Conservation (phyloP, 352 stramenopile species). For the Phytophthora macrochlamydospora region DNA sequence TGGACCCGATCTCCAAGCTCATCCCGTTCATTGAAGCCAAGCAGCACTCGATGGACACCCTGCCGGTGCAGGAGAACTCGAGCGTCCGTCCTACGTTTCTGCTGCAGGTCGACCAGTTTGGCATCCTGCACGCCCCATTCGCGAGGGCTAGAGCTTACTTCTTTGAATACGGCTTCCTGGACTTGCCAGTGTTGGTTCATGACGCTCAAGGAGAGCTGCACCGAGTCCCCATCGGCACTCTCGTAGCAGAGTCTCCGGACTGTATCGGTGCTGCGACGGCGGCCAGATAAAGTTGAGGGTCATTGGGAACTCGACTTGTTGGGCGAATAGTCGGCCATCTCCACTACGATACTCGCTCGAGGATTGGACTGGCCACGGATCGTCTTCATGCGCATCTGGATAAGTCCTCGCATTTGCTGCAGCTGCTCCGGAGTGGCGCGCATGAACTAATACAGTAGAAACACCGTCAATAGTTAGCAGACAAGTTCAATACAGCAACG, state of each 20-base stretch:
- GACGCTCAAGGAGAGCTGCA: constrained; percentile 35
- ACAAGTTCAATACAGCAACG: constrained; percentile 11
- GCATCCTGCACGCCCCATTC: constrained; percentile 86
- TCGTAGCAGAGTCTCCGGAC: constrained; percentile 57
- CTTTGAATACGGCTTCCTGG: constrained; percentile 71
- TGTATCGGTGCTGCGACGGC: constrained; percentile 50
- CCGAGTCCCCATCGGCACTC: constrained; percentile 38
- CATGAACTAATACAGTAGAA: constrained; percentile 36
- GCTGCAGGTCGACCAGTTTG: constrained; percentile 89
- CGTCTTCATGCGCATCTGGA: constrained; percentile 34
- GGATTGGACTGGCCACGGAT: constrained; percentile 1
- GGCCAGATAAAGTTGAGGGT: background rate
- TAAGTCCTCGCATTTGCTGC: constrained; percentile 43
- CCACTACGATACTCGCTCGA: background rate
- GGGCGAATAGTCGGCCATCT: background rate
- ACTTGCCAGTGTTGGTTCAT: constrained; percentile 48
- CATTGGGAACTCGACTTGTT: background rate
- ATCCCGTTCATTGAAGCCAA: constrained; percentile 62
- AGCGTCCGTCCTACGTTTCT: constrained; percentile 46
- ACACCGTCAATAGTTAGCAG: constrained; percentile 1
- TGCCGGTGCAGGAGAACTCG: constrained; percentile 4
- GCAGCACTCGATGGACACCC: constrained; percentile 1
- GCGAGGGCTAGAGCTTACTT: constrained; percentile 85
- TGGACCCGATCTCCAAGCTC: constrained; percentile 67
- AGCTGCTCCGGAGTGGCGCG: constrained; percentile 57